phyloP scores from a whole-genome alignment of 768 basidiomycete species.

The Crassisporium funariophilum region DNA sequence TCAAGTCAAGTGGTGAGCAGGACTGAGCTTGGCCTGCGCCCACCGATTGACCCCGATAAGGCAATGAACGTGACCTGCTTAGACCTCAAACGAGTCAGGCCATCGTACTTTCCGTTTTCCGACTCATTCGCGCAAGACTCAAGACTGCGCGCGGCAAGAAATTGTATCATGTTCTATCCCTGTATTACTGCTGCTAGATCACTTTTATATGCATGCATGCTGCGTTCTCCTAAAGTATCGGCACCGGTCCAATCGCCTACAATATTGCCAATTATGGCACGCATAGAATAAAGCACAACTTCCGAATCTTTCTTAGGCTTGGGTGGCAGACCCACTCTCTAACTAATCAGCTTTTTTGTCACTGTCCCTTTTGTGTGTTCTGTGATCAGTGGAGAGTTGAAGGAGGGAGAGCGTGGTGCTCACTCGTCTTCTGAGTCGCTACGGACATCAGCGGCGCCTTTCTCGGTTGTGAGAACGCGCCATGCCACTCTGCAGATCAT shows the following conservation, averaged over 20 bases:
- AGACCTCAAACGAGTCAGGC: neutral
- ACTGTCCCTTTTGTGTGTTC: conserved; percentile 25
- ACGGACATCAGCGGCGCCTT: conserved; percentile 79
- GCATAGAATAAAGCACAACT: neutral
- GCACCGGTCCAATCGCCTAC: neutral
- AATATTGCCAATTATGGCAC: neutral
- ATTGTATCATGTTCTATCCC: neutral
- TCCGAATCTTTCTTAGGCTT: too few relatives aligned
- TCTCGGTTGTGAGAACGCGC: conserved; percentile 68
- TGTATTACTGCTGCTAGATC: neutral
- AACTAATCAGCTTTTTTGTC: conserved; percentile 35
- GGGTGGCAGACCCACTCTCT: neutral
- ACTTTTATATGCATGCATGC: neutral
- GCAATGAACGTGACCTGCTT: conserved; percentile 25
- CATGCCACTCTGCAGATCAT: conserved; percentile 87
- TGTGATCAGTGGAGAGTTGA: conserved; percentile 4
- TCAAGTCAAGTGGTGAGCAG: conserved; percentile 14
- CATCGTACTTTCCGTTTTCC: neutral
- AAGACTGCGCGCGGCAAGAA: too few relatives aligned
- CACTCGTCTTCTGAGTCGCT: conserved; percentile 80
- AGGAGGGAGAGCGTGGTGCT: conserved; percentile 11
- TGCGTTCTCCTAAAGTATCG: neutral
- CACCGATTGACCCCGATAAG: conserved; percentile 43
- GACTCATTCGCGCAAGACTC: neutral
- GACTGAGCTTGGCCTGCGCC: conserved; percentile 14